Conservation (phyloP, 805 yeast species). For the Spathaspora passalidarum region DNA sequence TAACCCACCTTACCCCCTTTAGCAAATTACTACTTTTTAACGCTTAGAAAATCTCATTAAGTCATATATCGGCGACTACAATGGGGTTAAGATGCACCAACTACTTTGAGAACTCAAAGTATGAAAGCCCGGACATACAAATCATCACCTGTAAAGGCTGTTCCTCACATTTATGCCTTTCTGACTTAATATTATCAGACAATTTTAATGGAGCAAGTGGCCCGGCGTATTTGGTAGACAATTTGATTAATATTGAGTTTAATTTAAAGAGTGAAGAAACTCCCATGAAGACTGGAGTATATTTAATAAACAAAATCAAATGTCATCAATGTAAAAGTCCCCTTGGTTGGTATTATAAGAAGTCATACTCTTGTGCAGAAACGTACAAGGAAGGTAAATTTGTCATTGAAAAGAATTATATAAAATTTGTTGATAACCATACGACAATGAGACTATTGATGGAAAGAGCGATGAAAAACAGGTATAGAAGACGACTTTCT, state of each 20-base stretch:
- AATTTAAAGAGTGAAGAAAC: conserved; percentile 29
- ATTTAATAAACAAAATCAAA: conserved; percentile 31
- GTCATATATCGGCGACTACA: neutral
- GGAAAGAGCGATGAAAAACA: conserved; percentile 22
- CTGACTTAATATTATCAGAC: conserved; percentile 33
- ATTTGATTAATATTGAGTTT: conserved; percentile 30
- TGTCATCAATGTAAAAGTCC: conserved; percentile 37
- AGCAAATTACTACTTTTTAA: neutral
- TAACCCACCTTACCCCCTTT: neutral
- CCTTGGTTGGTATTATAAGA: conserved; percentile 42
- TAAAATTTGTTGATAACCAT: conserved; percentile 33
- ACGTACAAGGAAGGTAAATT: conserved; percentile 43
- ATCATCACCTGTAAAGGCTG: conserved; percentile 41
- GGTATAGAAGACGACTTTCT: conserved; percentile 16
- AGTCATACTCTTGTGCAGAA: conserved; percentile 33
- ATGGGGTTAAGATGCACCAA: conserved; percentile 42
- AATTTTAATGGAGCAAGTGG: conserved; percentile 40
- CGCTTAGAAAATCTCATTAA: neutral
- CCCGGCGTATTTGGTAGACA: conserved; percentile 39
- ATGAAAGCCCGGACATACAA: conserved; percentile 34
- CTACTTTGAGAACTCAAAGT: conserved; percentile 34
- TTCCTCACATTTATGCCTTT: conserved; percentile 38
- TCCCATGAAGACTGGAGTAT: conserved; percentile 38
- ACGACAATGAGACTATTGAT: conserved; percentile 29
- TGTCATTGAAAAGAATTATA: conserved; percentile 38